Evolutionary conservation across 768 basidiomycete genomes (phyloP), one percentile per base, ranked within the genome.

Genomic region (Sporobolomyces pararoseus): DNA sequence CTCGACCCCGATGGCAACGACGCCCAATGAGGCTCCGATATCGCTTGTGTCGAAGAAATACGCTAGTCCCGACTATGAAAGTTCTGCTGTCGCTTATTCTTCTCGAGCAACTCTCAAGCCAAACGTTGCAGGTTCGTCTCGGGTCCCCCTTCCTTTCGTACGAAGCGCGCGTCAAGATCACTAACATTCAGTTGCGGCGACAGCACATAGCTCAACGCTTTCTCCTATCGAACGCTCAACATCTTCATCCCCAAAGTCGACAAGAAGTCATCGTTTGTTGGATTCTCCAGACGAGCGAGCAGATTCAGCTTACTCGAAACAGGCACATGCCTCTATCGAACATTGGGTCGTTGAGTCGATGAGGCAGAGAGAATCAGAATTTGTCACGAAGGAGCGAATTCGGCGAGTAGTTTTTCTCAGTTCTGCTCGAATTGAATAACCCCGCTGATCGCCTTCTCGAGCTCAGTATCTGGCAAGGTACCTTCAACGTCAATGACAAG

Each of bases 401-500:
- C 61, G 61, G 68, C 65, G 31, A 47, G 68, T 27, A 21, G 9
- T 19, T 25, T 6, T 13, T 1, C 37, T 23, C 32, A 9, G 29
- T 25, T 14, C 34, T 29, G 16, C 25, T n/a, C n/a, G n/a, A n/a
- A n/a, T n/a, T n/a, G n/a, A n/a, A n/a, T n/a, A n/a, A n/a, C n/a
- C n/a, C n/a, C n/a, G n/a, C n/a, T n/a, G n/a, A n/a, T 13, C 12
- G 12, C 23, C 23, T 1, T 4, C 1, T 4, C 29, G 23, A 2
- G 29, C 25, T 17, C 70, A 89, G 88, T 37, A 76, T 91, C 57
- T 86, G 88, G 9, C 68, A 88, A 23, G 89, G 90, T 27, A 89
- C 88, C 0, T 92, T 91, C 81, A 92, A 92, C 74, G 89, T 91
- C 53, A 90, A 90, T 74, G 89, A 89, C 2, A 86, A 86, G 75